Conservation (phyloP, 2,329 filamentous ascomycete species). For the Gaeumannomyces sp. region DNA sequence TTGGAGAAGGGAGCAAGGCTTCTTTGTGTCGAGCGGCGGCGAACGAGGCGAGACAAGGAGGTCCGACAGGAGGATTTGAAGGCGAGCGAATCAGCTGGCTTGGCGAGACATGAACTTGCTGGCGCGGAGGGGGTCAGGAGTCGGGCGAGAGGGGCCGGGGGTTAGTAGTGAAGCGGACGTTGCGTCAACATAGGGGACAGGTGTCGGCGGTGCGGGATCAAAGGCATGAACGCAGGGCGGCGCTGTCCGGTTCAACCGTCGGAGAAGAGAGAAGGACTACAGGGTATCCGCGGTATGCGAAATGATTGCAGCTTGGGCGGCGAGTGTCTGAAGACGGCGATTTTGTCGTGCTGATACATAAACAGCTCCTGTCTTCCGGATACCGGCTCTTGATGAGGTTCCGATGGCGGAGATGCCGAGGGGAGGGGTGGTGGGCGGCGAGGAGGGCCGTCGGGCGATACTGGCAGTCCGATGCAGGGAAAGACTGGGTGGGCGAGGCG, state of each 20-base stretch:
- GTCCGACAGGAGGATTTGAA: constrained; percentile 3
- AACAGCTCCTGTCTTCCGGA: constrained; percentile 54
- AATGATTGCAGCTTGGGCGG: constrained; percentile 94
- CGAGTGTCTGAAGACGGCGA: constrained; percentile 89
- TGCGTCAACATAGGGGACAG: constrained; percentile 51
- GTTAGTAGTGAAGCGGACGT: constrained; percentile 50
- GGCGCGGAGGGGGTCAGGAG: constrained; percentile 25
- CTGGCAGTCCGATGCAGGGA: constrained; percentile 11
- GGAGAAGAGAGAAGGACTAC: constrained; percentile 81
- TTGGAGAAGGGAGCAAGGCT: constrained; percentile 8
- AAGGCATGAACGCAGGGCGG: constrained; percentile 50
- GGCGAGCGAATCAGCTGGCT: constrained; percentile 4
- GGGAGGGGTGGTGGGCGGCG: constrained; percentile 12
- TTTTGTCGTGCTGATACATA: constrained; percentile 97
- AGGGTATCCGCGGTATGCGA: constrained; percentile 91
- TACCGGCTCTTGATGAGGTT: constrained; percentile 14
- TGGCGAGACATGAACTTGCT: constrained; percentile 11
- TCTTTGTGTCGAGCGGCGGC: neutral
- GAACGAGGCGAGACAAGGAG: neutral
- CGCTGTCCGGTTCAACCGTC: constrained; percentile 67
- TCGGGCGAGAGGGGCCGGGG: constrained; percentile 35
- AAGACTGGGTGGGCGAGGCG: constrained; percentile 10
- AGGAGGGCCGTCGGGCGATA: neutral
- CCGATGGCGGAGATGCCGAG: neutral
- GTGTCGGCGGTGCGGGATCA: constrained; percentile 43